Conservation (phyloP, 2,329 filamentous ascomycete genomes). For the Colletotrichum nymphaeae region DNA sequence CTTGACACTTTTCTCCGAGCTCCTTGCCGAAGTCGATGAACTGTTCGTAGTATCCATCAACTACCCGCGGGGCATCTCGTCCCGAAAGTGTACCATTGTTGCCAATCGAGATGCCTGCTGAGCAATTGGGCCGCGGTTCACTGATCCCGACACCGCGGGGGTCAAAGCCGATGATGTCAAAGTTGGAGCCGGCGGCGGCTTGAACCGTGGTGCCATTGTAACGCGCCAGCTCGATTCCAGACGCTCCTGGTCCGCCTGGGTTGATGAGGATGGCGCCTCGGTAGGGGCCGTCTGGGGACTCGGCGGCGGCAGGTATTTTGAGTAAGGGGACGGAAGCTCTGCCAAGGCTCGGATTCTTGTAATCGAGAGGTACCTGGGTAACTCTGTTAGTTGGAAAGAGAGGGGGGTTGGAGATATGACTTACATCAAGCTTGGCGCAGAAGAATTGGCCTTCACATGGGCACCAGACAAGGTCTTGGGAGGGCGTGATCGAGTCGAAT, state of each 20-base stretch:
- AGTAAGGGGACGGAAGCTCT: constrained; percentile 51
- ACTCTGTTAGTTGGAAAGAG: not conserved
- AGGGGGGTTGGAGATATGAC: not conserved
- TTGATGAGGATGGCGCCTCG: constrained; percentile 56
- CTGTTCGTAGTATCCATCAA: not conserved
- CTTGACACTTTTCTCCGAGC: constrained; percentile 4
- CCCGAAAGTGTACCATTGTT: not conserved
- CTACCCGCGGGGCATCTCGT: not conserved
- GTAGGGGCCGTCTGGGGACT: constrained; percentile 48
- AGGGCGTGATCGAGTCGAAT: constrained; percentile 25
- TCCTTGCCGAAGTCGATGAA: constrained; percentile 4
- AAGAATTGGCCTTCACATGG: constrained; percentile 49
- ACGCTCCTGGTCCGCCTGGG: constrained; percentile 57
- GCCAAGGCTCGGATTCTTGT: constrained; percentile 43
- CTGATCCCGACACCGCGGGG: constrained; percentile 53
- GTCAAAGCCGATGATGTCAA: constrained; percentile 57
- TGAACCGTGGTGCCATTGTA: constrained; percentile 42
- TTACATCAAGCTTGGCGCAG: constrained; percentile 51
- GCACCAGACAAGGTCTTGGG: constrained; percentile 39
- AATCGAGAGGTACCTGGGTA: constrained; percentile 52
- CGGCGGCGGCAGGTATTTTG: constrained; percentile 49
- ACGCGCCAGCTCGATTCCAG: constrained; percentile 47
- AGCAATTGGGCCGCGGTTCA: constrained; percentile 53
- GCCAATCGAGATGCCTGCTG: not conserved
- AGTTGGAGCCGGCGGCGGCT: constrained; percentile 38